Evolutionary conservation across 164 flowering plant species (phyloP), one percentile per base, ranked within the genome.

Genomic region (Hamamelis virginiana): DNA sequence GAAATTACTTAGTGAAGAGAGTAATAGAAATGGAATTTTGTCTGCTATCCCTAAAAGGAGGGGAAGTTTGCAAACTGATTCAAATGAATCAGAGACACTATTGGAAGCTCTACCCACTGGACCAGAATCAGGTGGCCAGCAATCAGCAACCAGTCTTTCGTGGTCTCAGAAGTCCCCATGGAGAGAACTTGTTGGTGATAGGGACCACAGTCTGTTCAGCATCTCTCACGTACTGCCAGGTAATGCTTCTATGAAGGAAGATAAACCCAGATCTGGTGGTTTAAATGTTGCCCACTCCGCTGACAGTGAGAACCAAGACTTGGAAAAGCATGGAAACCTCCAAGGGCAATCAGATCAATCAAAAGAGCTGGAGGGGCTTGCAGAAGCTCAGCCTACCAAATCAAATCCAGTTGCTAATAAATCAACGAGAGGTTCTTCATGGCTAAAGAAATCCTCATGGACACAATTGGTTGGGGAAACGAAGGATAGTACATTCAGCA

Each of bases 361-460:
- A 10, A 63, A 67, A 47, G 65, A 62, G 16, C 21, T 11, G 43
- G 76, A 72, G 38, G 69, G n/a, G 21, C 52, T 14, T 26, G 59
- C 62, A 33, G 82, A 75, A 70, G 65, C 70, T 65, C 69, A 73
- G 43, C 59, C 81, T 64, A 18, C 71, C 14, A 48, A 53, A 43
- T 41, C 60, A 50, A 55, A 53, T 47, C 47, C 19, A 12, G 33
- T 47, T 59, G 58, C 56, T 14, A 59, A 23, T 23, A 73, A 61
- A 22, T 57, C 76, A 27, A 76, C 71, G 13, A 79, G 74, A 71
- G 92, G 92, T 73, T 69, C 76, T 43, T 69, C 84, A 19, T 84
- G 89, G 92, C 66, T 53, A 23, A 86, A 82, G 44, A 84, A 86
- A 69, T 82, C 82, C 45, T 82, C 97, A 1, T 91, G 92, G 94